Percentiles rank a stretch among this genome's conserved stretches.
These are phyloP conservation scores for Tuber magnatum DNA, from an alignment of 495 filamentous ascomycete genomes.

Conservation along the genomic window DNA sequence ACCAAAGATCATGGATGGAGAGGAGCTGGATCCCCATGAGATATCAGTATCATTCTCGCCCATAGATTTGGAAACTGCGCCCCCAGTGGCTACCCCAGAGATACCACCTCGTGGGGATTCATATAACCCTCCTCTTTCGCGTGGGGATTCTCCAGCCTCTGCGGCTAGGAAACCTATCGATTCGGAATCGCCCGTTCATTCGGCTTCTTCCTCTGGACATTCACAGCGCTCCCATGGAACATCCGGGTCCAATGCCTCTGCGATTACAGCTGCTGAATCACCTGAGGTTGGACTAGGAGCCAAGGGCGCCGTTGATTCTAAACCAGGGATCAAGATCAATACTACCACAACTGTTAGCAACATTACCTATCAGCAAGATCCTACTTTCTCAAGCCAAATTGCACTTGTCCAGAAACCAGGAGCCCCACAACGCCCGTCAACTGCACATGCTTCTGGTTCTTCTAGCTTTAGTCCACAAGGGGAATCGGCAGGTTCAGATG, in stretches of 20 bases:
- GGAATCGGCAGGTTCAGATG: background rate
- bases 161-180: conserved; percentile 33
- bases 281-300: conserved; percentile 18
- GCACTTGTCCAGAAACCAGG: conserved; percentile 9
- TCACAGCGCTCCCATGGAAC: conserved; percentile 36
- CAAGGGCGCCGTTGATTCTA: conserved; percentile 22
- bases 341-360: conserved; percentile 31
- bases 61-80: conserved; percentile 17
- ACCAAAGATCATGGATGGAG: conserved; percentile 14
- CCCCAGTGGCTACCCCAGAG: conserved; percentile 9
- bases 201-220: conserved; percentile 31
- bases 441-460: conserved; percentile 28
- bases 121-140: conserved; percentile 29
- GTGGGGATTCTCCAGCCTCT: conserved; percentile 21
- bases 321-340: conserved; percentile 30
- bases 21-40: conserved; percentile 26
- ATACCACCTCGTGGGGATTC: conserved; percentile 40
- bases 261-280: conserved; percentile 37
- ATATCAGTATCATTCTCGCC: conserved; percentile 35
- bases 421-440: conserved; percentile 25
- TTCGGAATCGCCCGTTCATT: conserved; percentile 34
- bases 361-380: conserved; percentile 26
- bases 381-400: conserved; percentile 19
- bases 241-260: conserved; percentile 37
- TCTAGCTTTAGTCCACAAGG: conserved; percentile 11